Conservation (phyloP, 169 alveolate genomes). For the Prorocentrum cordatum region DNA sequence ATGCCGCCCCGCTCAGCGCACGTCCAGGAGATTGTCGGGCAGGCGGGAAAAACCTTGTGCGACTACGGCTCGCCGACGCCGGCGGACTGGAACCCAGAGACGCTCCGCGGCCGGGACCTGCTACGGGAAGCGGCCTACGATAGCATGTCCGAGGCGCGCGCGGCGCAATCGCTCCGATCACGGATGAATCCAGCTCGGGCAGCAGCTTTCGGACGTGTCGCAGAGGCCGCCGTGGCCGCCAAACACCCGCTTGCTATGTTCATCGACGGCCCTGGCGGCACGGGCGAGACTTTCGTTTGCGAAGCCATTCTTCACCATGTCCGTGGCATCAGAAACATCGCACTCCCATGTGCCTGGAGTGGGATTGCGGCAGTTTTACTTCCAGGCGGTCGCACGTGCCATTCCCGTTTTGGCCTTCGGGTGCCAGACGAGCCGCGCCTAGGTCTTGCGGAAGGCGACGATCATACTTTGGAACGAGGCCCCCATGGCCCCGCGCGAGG, state of each 20-base stretch:
- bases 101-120: neutral
- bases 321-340: neutral
- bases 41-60: neutral
- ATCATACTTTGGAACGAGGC: neutral
- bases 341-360: neutral
- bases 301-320: neutral
- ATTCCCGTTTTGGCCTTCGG: neutral
- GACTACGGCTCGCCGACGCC: neutral
- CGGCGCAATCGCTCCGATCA: neutral
- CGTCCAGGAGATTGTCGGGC: neutral
- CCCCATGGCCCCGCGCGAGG: neutral
- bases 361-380: neutral
- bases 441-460: neutral
- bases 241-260: neutral
- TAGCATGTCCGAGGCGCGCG: neutral
- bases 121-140: neutral
- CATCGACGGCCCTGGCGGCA: constrained; percentile 10
- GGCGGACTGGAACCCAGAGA: neutral
- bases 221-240: neutral
- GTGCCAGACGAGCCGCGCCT: neutral
- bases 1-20: neutral
- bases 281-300: neutral
- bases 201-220: neutral
- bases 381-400: constrained; percentile 5
- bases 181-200: no score